Base-by-base conservation (phyloP, 1,139 yeast species). In the Nakaseomyces sp. region DNA sequence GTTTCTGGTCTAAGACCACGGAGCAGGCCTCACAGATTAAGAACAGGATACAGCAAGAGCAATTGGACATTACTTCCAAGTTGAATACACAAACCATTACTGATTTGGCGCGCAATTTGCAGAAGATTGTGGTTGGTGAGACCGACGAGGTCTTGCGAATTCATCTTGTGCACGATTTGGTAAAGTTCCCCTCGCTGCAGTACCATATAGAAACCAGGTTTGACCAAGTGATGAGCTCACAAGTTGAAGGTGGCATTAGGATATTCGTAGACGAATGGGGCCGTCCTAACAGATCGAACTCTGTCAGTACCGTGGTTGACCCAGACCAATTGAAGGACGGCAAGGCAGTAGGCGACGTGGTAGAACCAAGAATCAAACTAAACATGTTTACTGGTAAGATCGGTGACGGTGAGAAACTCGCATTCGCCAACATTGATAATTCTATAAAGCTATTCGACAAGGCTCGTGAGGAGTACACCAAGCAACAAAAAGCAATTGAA, bases 161-260 rank as follows among this genome's bases (percentile, higher is more conserved):
- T 46, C 86, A 82, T 55, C 76, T 91, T 36, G 81, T 86, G 44
- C 93, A 88, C 60, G 98, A 91, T 63, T 72, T 89, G 66, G 76
- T 76, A 29, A 88, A 91, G 54, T 76, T 81, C 60, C 70, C 77
- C 22, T 73, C 77, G 50, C 71, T 89, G 54, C 84, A 83, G 50
- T 70, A 72, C 43, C 69, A 79, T 50, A 79, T 86, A 15, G 75
- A 77, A 51, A 70, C 72, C 41, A 85, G 81, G 52, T 91, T 91
- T 63, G 80, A 79, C 55, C 72, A 74, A 45, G 96, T 87, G n/a
- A 79, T 88, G 81, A 74, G 75, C 50, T 50, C 57, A 9, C 96
- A 89, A 64, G 96, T 89, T 13, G 96, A 89, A 61, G 96, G 96
- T 30, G 89, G 87, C 10, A 87, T 81, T 39, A 70, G 74, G 43